Conservation (phyloP, 768 basidiomycete genomes). For the Leccinum boreale region DNA sequence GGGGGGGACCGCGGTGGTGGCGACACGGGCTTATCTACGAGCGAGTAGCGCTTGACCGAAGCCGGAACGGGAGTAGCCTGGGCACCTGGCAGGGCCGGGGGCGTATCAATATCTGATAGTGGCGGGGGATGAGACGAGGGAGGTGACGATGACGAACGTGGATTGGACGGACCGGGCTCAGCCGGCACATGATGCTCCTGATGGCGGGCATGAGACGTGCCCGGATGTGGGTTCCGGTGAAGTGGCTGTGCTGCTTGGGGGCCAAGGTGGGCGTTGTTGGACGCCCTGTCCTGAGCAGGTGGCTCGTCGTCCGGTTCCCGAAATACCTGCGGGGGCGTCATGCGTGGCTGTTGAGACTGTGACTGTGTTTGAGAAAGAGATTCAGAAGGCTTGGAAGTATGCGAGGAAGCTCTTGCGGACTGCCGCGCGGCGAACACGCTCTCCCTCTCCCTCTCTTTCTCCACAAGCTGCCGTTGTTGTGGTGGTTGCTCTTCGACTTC, state of each 20-base stretch:
- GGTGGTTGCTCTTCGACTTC: slow-evolving; percentile 21
- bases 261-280: slow-evolving; percentile 11
- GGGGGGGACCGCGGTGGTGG: slow-evolving; percentile 40
- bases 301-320: slow-evolving; percentile 32
- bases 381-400: slow-evolving; percentile 37
- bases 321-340: slow-evolving; percentile 28
- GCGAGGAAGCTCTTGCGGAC: slow-evolving; percentile 38
- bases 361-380: slow-evolving; percentile 26
- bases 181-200: slow-evolving; percentile 9
- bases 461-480: slow-evolving; percentile 25
- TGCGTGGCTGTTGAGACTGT: slow-evolving; percentile 11
- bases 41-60: slow-evolving; percentile 73
- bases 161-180: slow-evolving; percentile 7
- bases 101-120: slow-evolving; percentile 21
- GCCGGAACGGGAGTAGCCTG: slow-evolving; percentile 46
- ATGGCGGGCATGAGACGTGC: neutral
- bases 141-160: slow-evolving; percentile 16
- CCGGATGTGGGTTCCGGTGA: slow-evolving; percentile 13
- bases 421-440: slow-evolving; percentile 35
- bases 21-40: slow-evolving; percentile 66
- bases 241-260: slow-evolving; percentile 14
- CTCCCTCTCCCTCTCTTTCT: slow-evolving; percentile 35
- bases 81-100: slow-evolving; percentile 28
- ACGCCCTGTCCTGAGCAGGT: slow-evolving; percentile 9
- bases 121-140: neutral